Evolutionary conservation across 2,329 filamentous ascomycete genomes (phyloP).

Genomic region (Hypoxylon rubiginosum): DNA sequence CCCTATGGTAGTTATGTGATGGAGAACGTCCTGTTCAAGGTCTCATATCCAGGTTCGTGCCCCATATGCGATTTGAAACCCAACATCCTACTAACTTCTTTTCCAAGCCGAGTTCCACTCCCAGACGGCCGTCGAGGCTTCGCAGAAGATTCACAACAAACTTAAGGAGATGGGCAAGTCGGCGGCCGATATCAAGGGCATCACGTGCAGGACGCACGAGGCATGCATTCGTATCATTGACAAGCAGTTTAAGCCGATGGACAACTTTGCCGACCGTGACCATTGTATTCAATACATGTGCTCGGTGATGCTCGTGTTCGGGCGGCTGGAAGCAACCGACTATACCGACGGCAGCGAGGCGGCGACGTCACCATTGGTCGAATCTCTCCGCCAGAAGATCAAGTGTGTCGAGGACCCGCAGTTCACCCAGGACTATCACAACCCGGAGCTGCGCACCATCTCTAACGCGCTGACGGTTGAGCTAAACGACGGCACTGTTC

Average conservation of each 20-base stretch:
- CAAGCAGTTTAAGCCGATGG: conserved; percentile 99
- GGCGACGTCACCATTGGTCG: conserved; percentile 88
- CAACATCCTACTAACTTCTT: background rate
- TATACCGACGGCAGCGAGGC: conserved; percentile 95
- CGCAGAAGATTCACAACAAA: conserved; percentile 87
- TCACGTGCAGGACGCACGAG: conserved; percentile 97
- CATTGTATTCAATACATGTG: conserved; percentile 99
- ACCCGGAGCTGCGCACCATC: conserved; percentile 93
- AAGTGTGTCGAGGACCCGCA: conserved; percentile 95
- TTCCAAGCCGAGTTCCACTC: conserved; percentile 91
- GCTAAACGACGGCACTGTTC: conserved; percentile 91
- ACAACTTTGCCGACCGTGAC: conserved; percentile 99
- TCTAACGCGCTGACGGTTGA: conserved; percentile 96
- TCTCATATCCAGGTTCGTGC: conserved; percentile 89
- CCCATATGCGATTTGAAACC: background rate
- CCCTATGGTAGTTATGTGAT: conserved; percentile 98
- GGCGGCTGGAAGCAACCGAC: conserved; percentile 92
- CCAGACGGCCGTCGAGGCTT: conserved; percentile 96
- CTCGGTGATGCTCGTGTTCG: conserved; percentile 93
- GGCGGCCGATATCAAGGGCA: conserved; percentile 90
- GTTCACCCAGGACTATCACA: conserved; percentile 96
- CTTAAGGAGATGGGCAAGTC: conserved; percentile 89
- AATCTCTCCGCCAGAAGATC: conserved; percentile 93
- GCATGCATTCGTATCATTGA: conserved; percentile 99
- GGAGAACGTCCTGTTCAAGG: conserved; percentile 99